Base-by-base conservation (phyloP, 306 rosid species). In the Casuarina equisetifolia region DNA sequence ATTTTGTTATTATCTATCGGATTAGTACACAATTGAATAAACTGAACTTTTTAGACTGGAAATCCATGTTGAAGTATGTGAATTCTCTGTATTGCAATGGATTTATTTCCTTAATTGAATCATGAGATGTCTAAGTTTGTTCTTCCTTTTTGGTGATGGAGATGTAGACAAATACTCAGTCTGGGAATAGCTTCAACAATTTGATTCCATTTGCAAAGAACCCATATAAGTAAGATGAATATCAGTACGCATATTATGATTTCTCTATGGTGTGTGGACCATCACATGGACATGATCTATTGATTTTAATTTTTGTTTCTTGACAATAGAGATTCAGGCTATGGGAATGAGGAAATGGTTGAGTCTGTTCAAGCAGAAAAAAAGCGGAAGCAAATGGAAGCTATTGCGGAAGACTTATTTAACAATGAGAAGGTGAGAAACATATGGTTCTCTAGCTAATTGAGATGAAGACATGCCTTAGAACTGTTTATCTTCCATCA, bases 321-420 rank as follows among this genome's bases (percentile, higher is more conserved):
- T 71, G 48, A 59, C 73, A 72, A 19, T 80, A 92, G 98, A 79
- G 97, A 84, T 77, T 88, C 96, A 44, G 93, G 81, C 57, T 58
- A 49, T 75, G 92, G 85, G 72, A 88, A 69, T 55, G 95, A 94
- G 72, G 95, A 90, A 74, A 61, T 78, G 61, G 80, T 59, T 9
- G 89, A 87, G 80, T 78, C 86, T 19, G 75, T 88, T 77, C 88
- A 79, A 79, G 91, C 91, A 78, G 98, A 94, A 85, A 90, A 82
- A 79, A 88, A 78, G 80, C 84, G 95, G 78, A 94, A 85, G 89
- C 85, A 90, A 82, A 84, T 74, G 81, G 98, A 94, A 83, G 98
- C 97, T 6, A 50, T 90, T 54, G 91, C 97, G 3, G 98, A 94
- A 64, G 98, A 92, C 66, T 87, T 94, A 73, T 94, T 94, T 80